Conservation (phyloP, 495 filamentous ascomycete genomes). For the Neurospora sp. region DNA sequence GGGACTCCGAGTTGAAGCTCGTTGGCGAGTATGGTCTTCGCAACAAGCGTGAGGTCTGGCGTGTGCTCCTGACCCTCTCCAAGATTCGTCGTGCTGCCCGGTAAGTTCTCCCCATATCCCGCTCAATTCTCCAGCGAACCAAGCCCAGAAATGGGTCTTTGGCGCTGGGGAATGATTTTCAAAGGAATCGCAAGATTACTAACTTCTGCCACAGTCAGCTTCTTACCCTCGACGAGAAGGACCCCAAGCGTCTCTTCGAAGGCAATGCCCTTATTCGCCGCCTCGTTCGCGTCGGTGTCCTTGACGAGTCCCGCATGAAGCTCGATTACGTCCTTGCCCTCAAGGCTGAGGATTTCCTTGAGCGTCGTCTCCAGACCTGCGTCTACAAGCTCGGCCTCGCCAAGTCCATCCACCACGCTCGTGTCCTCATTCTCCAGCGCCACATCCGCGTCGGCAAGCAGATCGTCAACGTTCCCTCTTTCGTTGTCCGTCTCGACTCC, state of each 20-base stretch:
- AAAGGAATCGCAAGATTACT: not conserved
- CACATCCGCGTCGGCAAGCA: constrained; percentile 99
- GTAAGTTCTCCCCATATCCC: constrained; percentile 43
- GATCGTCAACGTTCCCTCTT: constrained; percentile 99
- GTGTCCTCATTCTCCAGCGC: constrained; percentile 96
- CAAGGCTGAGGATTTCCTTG: constrained; percentile 97
- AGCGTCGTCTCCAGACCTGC: constrained; percentile 97
- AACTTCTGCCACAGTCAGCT: constrained; percentile 62
- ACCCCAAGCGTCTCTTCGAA: constrained; percentile 99
- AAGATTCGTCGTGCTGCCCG: constrained; percentile 99
- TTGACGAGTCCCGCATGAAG: constrained; percentile 99
- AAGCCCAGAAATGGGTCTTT: not conserved
- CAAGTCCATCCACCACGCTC: constrained; percentile 99
- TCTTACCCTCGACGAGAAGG: constrained; percentile 99
- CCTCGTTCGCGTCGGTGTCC: constrained; percentile 98
- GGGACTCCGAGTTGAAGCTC: constrained; percentile 97
- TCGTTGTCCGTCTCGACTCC: constrained; percentile 97
- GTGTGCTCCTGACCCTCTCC: constrained; percentile 96
- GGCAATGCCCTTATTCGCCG: constrained; percentile 99
- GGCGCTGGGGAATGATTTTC: not conserved
- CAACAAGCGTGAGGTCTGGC: constrained; percentile 99
- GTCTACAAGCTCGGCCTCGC: constrained; percentile 99
- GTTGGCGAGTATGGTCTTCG: constrained; percentile 98
- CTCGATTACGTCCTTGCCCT: constrained; percentile 99
- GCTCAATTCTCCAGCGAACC: not conserved